A percentile compares a stretch with the other conserved stretches of the same genome.
These are phyloP conservation scores for Salvia hispanica DNA, from an alignment of 257 asterid species.

Conservation along the genomic window DNA sequence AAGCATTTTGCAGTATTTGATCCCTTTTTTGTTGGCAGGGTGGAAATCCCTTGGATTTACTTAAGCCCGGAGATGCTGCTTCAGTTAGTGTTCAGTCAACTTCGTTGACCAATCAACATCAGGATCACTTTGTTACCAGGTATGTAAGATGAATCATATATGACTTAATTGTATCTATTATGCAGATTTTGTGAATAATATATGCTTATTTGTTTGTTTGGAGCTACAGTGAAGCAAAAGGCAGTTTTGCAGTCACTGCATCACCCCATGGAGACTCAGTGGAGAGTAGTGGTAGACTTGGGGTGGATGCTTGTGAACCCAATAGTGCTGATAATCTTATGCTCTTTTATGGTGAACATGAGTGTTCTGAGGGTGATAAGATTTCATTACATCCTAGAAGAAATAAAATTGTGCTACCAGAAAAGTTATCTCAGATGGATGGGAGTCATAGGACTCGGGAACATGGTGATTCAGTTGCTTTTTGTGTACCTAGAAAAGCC, in stretches of 20 bases:
- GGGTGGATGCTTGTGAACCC: conserved; percentile 62
- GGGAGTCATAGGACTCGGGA: conserved; percentile 53
- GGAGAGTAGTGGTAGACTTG: conserved; percentile 90
- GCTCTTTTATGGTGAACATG: conserved; percentile 73
- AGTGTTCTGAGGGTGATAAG: conserved; percentile 63
- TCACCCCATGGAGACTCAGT: conserved; percentile 95
- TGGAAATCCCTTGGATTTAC: conserved; percentile 86
- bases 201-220: conserved; percentile 34
- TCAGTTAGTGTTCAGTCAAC: conserved; percentile 91
- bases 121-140: conserved; percentile 65
- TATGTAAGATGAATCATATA: conserved; percentile 31
- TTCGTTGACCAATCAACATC: conserved; percentile 73
- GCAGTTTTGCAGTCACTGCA: conserved; percentile 75
- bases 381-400: conserved; percentile 51
- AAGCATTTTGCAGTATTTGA: conserved; percentile 30
- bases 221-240: conserved; percentile 75
- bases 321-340: conserved; percentile 77
- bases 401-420: conserved; percentile 52
- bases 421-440: conserved; percentile 49
- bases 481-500: conserved; percentile 68
- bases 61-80: conserved; percentile 59
- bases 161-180: conserved; percentile 1
- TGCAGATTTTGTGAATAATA: neutral
- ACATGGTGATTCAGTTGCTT: conserved; percentile 62
- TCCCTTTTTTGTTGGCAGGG: conserved; percentile 60